A percentile compares a stretch with the other conserved stretches of the same genome.
Conservation (phyloP, 257 asterid genomes). For the Ilex asprella region DNA sequence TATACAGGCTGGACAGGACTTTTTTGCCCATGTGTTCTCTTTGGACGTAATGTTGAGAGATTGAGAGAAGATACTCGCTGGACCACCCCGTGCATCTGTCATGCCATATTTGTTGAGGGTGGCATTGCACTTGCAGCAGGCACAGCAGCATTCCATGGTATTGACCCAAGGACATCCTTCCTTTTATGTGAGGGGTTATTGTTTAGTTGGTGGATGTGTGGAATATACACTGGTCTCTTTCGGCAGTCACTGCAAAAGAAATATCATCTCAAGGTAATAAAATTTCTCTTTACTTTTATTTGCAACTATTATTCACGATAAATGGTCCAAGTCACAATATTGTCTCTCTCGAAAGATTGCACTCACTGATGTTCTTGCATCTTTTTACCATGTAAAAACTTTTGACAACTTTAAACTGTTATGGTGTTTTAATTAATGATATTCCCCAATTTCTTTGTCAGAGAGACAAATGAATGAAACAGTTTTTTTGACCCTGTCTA, state of each 20-base stretch:
- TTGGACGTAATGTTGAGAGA: slow-evolving; percentile 78
- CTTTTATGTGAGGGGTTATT: slow-evolving; percentile 84
- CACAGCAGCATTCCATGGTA: slow-evolving; percentile 66
- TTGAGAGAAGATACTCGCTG: slow-evolving; percentile 86
- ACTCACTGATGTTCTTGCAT: no score
- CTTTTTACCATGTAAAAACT: no score
- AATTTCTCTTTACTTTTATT: slow-evolving; percentile 2
- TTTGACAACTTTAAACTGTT: no score
- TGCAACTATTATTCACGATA: background rate
- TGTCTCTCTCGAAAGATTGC: no score
- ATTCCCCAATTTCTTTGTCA: no score
- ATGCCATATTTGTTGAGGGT: slow-evolving; percentile 87
- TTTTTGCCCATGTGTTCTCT: slow-evolving; percentile 93
- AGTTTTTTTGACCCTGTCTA: no score
- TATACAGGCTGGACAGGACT: slow-evolving; percentile 76
- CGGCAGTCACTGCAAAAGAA: slow-evolving; percentile 88
- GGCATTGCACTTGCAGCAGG: slow-evolving; percentile 74
- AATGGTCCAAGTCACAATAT: background rate
- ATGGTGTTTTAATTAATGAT: no score
- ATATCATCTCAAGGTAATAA: slow-evolving; percentile 91
- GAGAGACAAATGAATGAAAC: no score
- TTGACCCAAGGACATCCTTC: slow-evolving; percentile 82
- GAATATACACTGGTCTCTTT: slow-evolving; percentile 82
- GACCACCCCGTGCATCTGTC: slow-evolving; percentile 90
- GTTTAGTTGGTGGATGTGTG: slow-evolving; percentile 99